Evolutionary conservation across 2,329 filamentous ascomycete species (phyloP).

Genomic region (Colletotrichum tofieldiae): DNA sequence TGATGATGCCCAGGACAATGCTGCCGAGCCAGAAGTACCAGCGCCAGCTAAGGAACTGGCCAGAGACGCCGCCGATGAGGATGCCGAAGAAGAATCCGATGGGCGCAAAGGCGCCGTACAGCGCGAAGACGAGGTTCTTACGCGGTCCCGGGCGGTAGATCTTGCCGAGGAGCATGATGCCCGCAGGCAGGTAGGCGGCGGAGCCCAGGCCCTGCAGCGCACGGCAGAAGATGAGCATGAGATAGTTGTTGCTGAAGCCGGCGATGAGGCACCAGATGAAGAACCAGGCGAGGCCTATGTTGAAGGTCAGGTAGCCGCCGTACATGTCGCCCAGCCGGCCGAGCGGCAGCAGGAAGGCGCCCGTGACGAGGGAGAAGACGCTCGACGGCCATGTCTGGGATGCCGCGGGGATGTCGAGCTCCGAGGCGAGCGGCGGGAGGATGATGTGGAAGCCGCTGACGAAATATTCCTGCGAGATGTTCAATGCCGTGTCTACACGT

Average conservation of each 20-base stretch:
- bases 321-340: slow-evolving; percentile 76
- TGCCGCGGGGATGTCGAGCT: slow-evolving; percentile 75
- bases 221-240: slow-evolving; percentile 82
- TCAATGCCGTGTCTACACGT: not conserved
- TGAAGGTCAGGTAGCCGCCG: slow-evolving; percentile 74
- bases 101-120: slow-evolving; percentile 72
- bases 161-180: slow-evolving; percentile 79
- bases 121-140: slow-evolving; percentile 77
- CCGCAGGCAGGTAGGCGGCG: slow-evolving; percentile 80
- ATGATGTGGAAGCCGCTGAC: slow-evolving; percentile 84
- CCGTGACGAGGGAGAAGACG: slow-evolving; percentile 72
- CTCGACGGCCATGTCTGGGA: slow-evolving; percentile 76
- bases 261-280: slow-evolving; percentile 77
- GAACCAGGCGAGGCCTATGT: slow-evolving; percentile 75
- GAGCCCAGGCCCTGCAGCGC: slow-evolving; percentile 82
- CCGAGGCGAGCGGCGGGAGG: slow-evolving; percentile 74
- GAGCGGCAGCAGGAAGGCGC: slow-evolving; percentile 73
- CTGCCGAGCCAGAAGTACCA: slow-evolving; percentile 81
- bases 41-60: slow-evolving; percentile 73
- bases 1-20: slow-evolving; percentile 61
- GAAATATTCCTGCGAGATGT: slow-evolving; percentile 73
- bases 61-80: slow-evolving; percentile 75
- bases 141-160: slow-evolving; percentile 79
- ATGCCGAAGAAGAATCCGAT: slow-evolving; percentile 76
- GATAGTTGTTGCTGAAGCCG: slow-evolving; percentile 77